Evolutionary conservation across 2,329 filamentous ascomycete genomes (phyloP).

Genomic region (Xylariaceae sp.): DNA sequence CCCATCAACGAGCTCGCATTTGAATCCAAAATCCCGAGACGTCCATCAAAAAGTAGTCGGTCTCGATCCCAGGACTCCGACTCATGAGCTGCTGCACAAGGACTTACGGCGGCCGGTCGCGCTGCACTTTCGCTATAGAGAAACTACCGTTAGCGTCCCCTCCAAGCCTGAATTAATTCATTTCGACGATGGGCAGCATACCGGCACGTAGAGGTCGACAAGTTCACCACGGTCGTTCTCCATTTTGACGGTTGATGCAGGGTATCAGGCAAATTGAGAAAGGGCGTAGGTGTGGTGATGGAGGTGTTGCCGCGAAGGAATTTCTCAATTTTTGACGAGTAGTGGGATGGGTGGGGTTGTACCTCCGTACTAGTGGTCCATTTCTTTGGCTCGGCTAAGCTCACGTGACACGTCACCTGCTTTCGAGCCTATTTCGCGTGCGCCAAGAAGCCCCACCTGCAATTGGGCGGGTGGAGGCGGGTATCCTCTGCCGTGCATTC

Average conservation of each 20-base stretch:
- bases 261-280: conserved; percentile 13
- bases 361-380: conserved; percentile 9
- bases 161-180: not conserved
- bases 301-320: conserved; percentile 21
- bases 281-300: conserved; percentile 21
- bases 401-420: conserved; percentile 30
- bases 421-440: conserved; percentile 29
- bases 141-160: conserved; percentile 12
- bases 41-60: not conserved
- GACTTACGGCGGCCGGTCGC: conserved; percentile 18
- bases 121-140: conserved; percentile 81
- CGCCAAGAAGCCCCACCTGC: conserved; percentile 9
- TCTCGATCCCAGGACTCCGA: not conserved
- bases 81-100: not conserved
- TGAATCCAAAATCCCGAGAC: not conserved
- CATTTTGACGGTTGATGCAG: conserved; percentile 61
- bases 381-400: conserved; percentile 16
- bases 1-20: not conserved
- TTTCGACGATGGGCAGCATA: conserved; percentile 9
- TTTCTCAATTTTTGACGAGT: conserved; percentile 27
- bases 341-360: conserved; percentile 17
- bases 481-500: not conserved
- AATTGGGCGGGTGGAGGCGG: not conserved
- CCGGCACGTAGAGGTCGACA: conserved; percentile 82
- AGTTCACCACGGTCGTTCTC: conserved; percentile 99